A percentile compares a stretch with the other conserved stretches of the same genome.
Evolutionary conservation across 805 yeast genomes (phyloP).

Genomic region (Candida corydali): DNA sequence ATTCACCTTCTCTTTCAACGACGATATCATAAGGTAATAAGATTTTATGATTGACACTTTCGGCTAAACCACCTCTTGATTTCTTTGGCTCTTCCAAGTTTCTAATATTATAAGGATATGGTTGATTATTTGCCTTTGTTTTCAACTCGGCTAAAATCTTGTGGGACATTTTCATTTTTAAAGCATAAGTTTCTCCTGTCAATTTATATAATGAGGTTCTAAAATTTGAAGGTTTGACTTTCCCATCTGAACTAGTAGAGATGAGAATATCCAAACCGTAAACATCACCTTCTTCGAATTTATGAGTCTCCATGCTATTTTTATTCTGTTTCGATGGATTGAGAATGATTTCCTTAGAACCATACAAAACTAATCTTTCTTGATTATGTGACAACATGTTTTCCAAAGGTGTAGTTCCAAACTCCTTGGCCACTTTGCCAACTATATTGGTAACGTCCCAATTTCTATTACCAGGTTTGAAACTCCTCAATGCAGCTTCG

Average conservation of each 20-base stretch:
- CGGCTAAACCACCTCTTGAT: slow-evolving; percentile 70
- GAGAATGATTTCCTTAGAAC: slow-evolving; percentile 70
- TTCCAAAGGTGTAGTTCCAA: slow-evolving; percentile 60
- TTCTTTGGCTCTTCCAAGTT: slow-evolving; percentile 65
- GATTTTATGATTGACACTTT: slow-evolving; percentile 64
- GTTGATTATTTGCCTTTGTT: slow-evolving; percentile 50
- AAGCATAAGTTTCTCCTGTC: slow-evolving; percentile 62
- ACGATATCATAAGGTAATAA: slow-evolving; percentile 65
- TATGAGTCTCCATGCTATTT: slow-evolving; percentile 55
- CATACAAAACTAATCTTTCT: slow-evolving; percentile 62
- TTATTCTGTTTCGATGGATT: slow-evolving; percentile 70
- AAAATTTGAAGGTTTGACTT: slow-evolving; percentile 54
- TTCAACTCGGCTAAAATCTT: slow-evolving; percentile 63
- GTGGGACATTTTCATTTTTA: slow-evolving; percentile 70
- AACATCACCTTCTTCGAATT: slow-evolving; percentile 72
- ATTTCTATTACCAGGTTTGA: slow-evolving; percentile 65
- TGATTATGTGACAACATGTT: slow-evolving; percentile 76
- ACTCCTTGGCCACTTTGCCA: slow-evolving; percentile 55
- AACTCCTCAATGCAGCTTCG: slow-evolving; percentile 70
- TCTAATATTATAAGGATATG: slow-evolving; percentile 66
- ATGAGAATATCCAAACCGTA: slow-evolving; percentile 71
- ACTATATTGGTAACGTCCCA: slow-evolving; percentile 72
- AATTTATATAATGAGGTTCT: slow-evolving; percentile 70
- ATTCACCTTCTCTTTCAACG: slow-evolving; percentile 63
- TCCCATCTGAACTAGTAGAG: slow-evolving; percentile 61